A percentile compares a stretch with the other conserved stretches of the same genome.
phyloP scores from a whole-genome alignment of 2,329 filamentous ascomycete genomes.

The Aaosphaeria pasadenensis region DNA sequence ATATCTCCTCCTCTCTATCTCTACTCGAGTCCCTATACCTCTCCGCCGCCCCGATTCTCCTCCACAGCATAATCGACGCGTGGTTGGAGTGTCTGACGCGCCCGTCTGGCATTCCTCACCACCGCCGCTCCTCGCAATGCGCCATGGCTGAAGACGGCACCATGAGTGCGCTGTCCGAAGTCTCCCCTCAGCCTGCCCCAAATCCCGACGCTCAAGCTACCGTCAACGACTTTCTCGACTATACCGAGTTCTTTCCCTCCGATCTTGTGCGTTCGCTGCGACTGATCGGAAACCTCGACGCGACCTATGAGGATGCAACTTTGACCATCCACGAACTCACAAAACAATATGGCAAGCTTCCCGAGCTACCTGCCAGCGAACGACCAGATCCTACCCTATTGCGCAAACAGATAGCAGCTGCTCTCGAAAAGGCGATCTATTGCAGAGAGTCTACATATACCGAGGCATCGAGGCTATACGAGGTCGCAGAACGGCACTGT shows the following conservation, averaged over 20 bases:
- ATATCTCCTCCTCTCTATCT: conserved; percentile 7
- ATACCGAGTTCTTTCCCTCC: conserved; percentile 66
- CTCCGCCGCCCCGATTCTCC: conserved; percentile 26
- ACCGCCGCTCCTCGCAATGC: conserved; percentile 30
- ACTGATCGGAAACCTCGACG: conserved; percentile 55
- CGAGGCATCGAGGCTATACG: conserved; percentile 55
- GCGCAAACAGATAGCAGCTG: conserved; percentile 55
- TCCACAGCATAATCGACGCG: conserved; percentile 31
- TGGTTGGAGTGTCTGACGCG: conserved; percentile 39
- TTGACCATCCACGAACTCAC: conserved; percentile 48
- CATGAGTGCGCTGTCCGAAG: conserved; percentile 27
- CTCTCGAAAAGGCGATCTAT: conserved; percentile 53
- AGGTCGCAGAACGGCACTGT: conserved; percentile 57
- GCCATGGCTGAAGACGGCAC: conserved; percentile 30
- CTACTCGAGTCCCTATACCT: background rate
- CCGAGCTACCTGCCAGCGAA: conserved; percentile 45
- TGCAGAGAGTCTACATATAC: conserved; percentile 56
- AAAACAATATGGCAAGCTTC: conserved; percentile 49
- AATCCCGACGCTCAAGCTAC: conserved; percentile 65
- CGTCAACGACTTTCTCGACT: conserved; percentile 66
- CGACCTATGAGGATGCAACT: conserved; percentile 42
- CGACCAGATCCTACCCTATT: conserved; percentile 52
- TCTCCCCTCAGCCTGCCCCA: conserved; percentile 43
- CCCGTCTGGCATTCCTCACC: conserved; percentile 28
- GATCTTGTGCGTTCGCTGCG: conserved; percentile 62